A percentile compares a stretch with the other conserved stretches of the same genome.
These are phyloP conservation scores for Metarhizium guizhouense DNA, from an alignment of 2,329 filamentous ascomycete genomes.

Conservation along the genomic window DNA sequence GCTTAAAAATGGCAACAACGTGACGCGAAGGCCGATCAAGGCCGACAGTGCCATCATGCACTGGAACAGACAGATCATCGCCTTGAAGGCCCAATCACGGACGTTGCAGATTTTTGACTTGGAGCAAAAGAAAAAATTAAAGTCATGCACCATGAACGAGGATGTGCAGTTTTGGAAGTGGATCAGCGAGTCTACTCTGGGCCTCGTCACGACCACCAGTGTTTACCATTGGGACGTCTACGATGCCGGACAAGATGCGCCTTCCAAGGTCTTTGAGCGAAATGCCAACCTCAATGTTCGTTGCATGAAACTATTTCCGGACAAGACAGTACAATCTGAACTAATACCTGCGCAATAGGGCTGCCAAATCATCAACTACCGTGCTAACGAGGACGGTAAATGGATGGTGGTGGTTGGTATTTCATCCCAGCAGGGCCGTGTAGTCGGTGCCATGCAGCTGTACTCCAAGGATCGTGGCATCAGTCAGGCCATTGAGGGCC, in stretches of 20 bases:
- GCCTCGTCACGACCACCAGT: constrained; percentile 80
- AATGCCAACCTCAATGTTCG: constrained; percentile 80
- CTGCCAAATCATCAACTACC: constrained; percentile 99
- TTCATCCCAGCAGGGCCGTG: constrained; percentile 82
- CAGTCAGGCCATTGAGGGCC: constrained; percentile 95
- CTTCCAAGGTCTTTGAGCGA: constrained; percentile 89
- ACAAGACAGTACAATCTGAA: not conserved
- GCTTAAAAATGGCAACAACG: constrained; percentile 94
- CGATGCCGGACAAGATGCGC: constrained; percentile 67
- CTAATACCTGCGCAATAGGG: constrained; percentile 42
- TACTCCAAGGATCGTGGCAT: constrained; percentile 95
- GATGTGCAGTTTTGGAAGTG: constrained; percentile 99
- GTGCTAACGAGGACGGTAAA: constrained; percentile 88
- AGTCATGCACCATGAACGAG: constrained; percentile 92
- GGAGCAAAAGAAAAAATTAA: constrained; percentile 85
- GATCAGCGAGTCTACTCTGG: constrained; percentile 83
- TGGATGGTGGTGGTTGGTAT: constrained; percentile 99
- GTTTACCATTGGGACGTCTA: constrained; percentile 99
- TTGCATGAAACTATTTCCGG: constrained; percentile 10
- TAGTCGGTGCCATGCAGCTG: constrained; percentile 93
- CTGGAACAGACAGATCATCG: constrained; percentile 92
- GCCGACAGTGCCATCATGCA: constrained; percentile 99
- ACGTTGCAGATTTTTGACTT: constrained; percentile 98
- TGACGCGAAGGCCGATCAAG: constrained; percentile 92
- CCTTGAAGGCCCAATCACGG: constrained; percentile 85